Conservation (phyloP, 768 basidiomycete genomes). For the Mycena maculata region DNA sequence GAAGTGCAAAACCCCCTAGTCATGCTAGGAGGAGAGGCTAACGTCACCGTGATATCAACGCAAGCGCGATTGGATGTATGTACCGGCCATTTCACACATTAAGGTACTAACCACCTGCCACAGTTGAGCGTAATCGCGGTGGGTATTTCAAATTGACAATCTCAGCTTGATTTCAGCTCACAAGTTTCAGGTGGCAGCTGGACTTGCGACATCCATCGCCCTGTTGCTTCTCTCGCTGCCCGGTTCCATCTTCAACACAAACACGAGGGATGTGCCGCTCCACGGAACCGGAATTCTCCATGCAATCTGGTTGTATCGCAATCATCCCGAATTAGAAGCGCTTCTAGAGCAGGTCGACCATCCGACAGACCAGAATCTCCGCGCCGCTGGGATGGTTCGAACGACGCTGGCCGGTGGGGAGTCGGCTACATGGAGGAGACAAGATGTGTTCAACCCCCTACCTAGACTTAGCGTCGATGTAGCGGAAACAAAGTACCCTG, state of each 20-base stretch:
- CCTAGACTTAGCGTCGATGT: no score
- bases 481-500: no score
- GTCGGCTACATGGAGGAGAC: no score
- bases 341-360: neutral
- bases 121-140: slow-evolving; percentile 7
- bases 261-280: neutral
- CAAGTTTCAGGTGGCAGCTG: neutral
- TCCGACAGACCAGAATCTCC: slow-evolving; percentile 11
- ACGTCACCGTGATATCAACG: neutral
- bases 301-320: slow-evolving; percentile 16
- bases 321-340: slow-evolving; percentile 6
- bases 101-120: neutral
- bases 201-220: neutral
- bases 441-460: no score
- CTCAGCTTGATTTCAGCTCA: neutral
- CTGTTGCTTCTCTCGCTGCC: no score
- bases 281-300: slow-evolving; percentile 1
- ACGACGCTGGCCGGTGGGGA: neutral
- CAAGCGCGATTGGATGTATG: slow-evolving; percentile 8
- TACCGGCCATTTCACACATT: neutral
- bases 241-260: no score
- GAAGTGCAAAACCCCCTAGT: neutral
- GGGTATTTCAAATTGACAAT: neutral
- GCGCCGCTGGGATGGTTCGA: slow-evolving; percentile 6
- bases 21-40: neutral